phyloP scores from a whole-genome alignment of 2,329 filamentous ascomycete genomes.

The Byssoonygena ceratinophila region DNA sequence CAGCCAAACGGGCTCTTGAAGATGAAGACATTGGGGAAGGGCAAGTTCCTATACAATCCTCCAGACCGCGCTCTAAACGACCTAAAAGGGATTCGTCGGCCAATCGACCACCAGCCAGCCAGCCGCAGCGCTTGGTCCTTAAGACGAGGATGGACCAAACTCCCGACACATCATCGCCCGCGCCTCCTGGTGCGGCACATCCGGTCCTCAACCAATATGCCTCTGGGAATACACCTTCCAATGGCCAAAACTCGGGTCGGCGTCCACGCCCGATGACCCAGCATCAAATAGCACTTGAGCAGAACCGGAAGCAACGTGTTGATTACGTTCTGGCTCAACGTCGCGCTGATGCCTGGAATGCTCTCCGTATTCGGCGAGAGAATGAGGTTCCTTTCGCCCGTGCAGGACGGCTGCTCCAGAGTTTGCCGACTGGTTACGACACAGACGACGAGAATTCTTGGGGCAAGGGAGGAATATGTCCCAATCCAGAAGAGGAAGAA shows the following conservation, averaged over 20 bases:
- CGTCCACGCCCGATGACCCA: slow-evolving; percentile 41
- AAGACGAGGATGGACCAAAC: slow-evolving; percentile 38
- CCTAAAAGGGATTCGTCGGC: slow-evolving; percentile 31
- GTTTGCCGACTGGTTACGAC: slow-evolving; percentile 38
- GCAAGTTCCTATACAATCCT: slow-evolving; percentile 28
- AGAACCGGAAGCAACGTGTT: slow-evolving; percentile 40
- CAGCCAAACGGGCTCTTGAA: slow-evolving; percentile 27
- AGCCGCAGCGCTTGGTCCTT: slow-evolving; percentile 31
- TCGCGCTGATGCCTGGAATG: slow-evolving; percentile 30
- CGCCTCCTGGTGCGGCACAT: slow-evolving; percentile 35
- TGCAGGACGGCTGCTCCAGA: slow-evolving; percentile 34
- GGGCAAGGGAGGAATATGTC: slow-evolving; percentile 36
- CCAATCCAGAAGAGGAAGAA: slow-evolving; percentile 35
- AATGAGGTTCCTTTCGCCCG: slow-evolving; percentile 32
- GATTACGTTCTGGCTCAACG: slow-evolving; percentile 39
- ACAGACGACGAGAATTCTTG: slow-evolving; percentile 38
- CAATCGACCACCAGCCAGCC: slow-evolving; percentile 26
- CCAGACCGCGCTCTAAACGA: slow-evolving; percentile 32
- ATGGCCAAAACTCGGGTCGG: slow-evolving; percentile 25
- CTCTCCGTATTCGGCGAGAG: slow-evolving; percentile 31
- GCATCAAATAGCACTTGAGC: slow-evolving; percentile 41
- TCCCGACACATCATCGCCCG: slow-evolving; percentile 34
- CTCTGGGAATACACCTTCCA: slow-evolving; percentile 23
- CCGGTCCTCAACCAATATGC: slow-evolving; percentile 35
- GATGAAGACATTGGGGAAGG: slow-evolving; percentile 30